Evolutionary conservation across 1,139 yeast genomes (phyloP), one percentile per base, ranked within the genome.

Genomic region (Debaryomycetaceae sp.): DNA sequence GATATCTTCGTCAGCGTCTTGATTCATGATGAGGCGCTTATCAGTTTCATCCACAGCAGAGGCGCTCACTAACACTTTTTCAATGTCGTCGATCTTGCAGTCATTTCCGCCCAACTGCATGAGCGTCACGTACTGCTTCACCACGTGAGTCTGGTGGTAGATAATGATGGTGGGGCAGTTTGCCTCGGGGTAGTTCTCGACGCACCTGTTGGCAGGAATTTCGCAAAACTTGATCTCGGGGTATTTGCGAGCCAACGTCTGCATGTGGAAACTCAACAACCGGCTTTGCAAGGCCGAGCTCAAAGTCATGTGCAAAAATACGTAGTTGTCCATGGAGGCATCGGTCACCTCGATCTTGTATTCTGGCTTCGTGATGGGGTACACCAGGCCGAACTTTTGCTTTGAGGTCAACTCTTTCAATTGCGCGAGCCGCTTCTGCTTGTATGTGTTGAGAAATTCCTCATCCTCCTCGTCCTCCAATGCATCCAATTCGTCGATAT

Each of bases 201-300:
- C 83, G 36, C 96, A 94, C 54, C 96, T 77, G 39, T 76, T 71
- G 14, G 85, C 96, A 10, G 85, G 83, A 31, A 91, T 91, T 44
- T 91, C 96, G 27, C 89, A 91, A 49, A 91, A 82, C 57, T 91
- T 91, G 46, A 91, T 59, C 46, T 91, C 96, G n/a, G 78, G 75
- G 45, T 70, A 83, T 43, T 72, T 78, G 1, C 49, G 40, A 1
- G 93, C 84, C 25, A 76, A 48, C 19, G 58, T 53, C 6, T 53
- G 53, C 39, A 83, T 66, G 18, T 83, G 50, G 1, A 77, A 70
- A 0, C 78, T 60, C 30, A 88, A 61, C 10, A 89, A 59, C 40
- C 94, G 69, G 31, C 91, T 81, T 53, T 88, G 96, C 20, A 82
- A 52, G 34, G 75, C 74, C 35, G 84, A 76, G 35, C 75, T 78